Conservation (phyloP, 257 asterid genomes). For the Przewalskia tangutica region DNA sequence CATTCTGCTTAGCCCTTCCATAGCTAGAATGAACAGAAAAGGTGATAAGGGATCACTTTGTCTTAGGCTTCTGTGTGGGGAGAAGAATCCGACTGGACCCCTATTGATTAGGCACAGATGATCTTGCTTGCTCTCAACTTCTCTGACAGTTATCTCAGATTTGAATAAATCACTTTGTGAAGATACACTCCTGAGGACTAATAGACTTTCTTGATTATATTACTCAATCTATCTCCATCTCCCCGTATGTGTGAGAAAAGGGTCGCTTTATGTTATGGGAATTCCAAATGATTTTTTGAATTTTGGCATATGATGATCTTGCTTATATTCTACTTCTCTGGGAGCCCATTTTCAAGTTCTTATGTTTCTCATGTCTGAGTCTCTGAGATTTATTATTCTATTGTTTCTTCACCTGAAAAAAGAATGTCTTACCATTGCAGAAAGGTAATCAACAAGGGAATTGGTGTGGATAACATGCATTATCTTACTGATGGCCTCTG, state of each 20-base stretch:
- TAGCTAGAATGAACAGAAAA: no score
- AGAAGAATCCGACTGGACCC: no score
- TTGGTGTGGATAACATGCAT: conserved; percentile 96
- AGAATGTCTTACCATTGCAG: conserved; percentile 32
- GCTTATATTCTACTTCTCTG: background rate
- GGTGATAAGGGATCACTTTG: no score
- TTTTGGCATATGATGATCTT: background rate
- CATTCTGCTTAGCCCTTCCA: no score
- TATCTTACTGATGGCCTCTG: conserved; percentile 98
- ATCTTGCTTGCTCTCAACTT: background rate
- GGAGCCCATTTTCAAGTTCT: background rate
- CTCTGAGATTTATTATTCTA: background rate
- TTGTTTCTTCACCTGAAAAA: background rate
- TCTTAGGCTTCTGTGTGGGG: no score
- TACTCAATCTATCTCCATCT: background rate
- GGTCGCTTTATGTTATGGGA: background rate
- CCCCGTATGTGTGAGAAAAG: background rate
- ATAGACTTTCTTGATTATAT: background rate
- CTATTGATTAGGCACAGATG: background rate
- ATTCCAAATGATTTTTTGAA: background rate
- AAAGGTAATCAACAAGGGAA: conserved; percentile 76
- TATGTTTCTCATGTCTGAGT: background rate
- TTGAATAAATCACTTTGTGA: background rate
- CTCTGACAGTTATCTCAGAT: background rate
- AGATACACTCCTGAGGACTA: background rate